Conservation (phyloP, 305 asterid species). For the Fraxinus velutina region DNA sequence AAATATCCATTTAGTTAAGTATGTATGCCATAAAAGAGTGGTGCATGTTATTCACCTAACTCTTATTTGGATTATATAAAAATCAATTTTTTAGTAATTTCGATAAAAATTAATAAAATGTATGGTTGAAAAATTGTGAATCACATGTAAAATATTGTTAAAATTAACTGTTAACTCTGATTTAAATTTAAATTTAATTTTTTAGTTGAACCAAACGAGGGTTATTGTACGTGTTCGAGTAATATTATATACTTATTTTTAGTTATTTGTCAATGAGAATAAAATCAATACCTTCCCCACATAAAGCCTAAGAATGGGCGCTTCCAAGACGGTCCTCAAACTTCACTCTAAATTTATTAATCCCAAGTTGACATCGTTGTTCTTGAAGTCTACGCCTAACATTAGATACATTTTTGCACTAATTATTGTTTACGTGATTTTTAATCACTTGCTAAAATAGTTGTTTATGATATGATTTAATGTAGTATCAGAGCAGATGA, state of each 20-base stretch:
- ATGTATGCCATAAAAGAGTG: not conserved
- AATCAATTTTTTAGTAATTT: no score
- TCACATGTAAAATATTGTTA: no score
- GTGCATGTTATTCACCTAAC: not conserved
- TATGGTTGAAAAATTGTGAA: no score
- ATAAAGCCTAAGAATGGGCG: not conserved
- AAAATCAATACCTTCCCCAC: conserved; percentile 9
- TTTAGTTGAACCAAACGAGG: not conserved
- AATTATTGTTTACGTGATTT: not conserved
- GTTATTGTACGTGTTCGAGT: no score
- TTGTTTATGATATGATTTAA: no score
- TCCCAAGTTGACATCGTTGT: not conserved
- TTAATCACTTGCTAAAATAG: not conserved
- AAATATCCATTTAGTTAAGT: not conserved
- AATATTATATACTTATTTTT: not conserved
- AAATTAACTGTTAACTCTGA: no score
- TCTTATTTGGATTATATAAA: not conserved
- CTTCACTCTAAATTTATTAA: not conserved
- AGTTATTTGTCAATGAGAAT: not conserved
- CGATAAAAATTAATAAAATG: no score
- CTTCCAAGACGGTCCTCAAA: conserved; percentile 12
- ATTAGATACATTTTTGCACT: no score
- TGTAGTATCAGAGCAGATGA: not conserved
- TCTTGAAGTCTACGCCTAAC: not conserved
- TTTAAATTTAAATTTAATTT: no score